Evolutionary conservation across 2,329 filamentous ascomycete genomes (phyloP).

Genomic region (Apiospora arundinis): DNA sequence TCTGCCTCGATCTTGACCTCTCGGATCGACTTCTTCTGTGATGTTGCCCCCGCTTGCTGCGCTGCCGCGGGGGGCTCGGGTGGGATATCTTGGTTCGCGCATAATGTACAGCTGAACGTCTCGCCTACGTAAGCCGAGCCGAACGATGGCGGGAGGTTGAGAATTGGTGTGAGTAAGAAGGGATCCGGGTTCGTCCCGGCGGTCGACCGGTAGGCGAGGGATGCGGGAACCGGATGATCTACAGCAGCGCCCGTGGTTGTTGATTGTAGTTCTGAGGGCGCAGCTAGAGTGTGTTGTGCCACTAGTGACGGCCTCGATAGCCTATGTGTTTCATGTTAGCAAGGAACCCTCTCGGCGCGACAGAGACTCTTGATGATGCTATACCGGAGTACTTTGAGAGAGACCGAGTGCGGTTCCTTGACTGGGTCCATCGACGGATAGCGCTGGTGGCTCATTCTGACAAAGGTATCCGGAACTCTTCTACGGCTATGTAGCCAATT

Average conservation of each 20-base stretch:
- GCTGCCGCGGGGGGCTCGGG: slow-evolving; percentile 30
- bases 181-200: slow-evolving; percentile 56
- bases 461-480: background rate
- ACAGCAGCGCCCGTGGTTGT: slow-evolving; percentile 49
- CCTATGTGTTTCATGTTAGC: slow-evolving; percentile 50
- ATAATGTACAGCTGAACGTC: slow-evolving; percentile 91
- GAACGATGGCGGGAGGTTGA: slow-evolving; percentile 90
- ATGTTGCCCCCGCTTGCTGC: slow-evolving; percentile 16
- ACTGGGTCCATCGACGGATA: slow-evolving; percentile 62
- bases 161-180: slow-evolving; percentile 66
- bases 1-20: slow-evolving; percentile 86
- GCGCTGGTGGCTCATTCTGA: slow-evolving; percentile 62
- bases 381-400: slow-evolving; percentile 76
- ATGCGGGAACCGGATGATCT: slow-evolving; percentile 61
- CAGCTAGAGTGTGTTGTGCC: slow-evolving; percentile 68
- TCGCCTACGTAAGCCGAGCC: slow-evolving; percentile 96
- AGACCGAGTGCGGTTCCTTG: slow-evolving; percentile 81
- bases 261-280: slow-evolving; percentile 49
- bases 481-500: background rate
- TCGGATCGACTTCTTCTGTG: slow-evolving; percentile 58
- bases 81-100: slow-evolving; percentile 84
- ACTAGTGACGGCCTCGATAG: slow-evolving; percentile 83
- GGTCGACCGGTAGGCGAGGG: slow-evolving; percentile 69
- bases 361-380: slow-evolving; percentile 24
- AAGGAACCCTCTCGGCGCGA: background rate